phyloP scores from a whole-genome alignment of 2,329 filamentous ascomycete genomes.

The Colletotrichum brevisporum region DNA sequence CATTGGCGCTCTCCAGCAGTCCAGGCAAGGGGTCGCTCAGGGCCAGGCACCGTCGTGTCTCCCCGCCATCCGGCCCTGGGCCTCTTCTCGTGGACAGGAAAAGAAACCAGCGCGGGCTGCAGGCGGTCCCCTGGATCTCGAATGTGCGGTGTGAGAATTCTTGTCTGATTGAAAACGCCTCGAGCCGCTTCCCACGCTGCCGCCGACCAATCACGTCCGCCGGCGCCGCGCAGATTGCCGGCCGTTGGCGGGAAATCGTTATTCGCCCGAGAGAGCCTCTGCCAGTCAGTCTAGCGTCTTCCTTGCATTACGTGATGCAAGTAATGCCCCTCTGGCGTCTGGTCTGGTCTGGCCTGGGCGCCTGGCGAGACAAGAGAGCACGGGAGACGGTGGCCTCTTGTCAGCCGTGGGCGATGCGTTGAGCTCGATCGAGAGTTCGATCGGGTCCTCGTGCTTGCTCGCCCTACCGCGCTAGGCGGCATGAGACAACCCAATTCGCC shows the following conservation, averaged over 20 bases:
- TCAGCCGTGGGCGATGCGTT: constrained; percentile 13
- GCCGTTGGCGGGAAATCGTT: constrained; percentile 28
- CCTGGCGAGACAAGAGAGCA: constrained; percentile 16
- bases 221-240: not conserved
- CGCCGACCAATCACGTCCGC: constrained; percentile 23
- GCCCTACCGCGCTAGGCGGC: not conserved
- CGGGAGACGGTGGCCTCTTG: not conserved
- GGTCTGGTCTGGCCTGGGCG: not conserved
- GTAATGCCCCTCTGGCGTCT: constrained; percentile 28
- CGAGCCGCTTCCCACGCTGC: not conserved
- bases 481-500: constrained; percentile 16
- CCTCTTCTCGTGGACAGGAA: constrained; percentile 21
- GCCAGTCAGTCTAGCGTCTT: constrained; percentile 22
- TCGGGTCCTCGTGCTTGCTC: constrained; percentile 5
- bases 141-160: constrained; percentile 41
- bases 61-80: constrained; percentile 29
- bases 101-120: constrained; percentile 33
- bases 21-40: constrained; percentile 33
- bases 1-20: constrained; percentile 24
- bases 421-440: constrained; percentile 8
- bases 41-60: constrained; percentile 32
- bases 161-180: constrained; percentile 35
- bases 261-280: constrained; percentile 26
- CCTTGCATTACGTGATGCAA: constrained; percentile 40
- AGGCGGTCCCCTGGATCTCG: constrained; percentile 29